phyloP scores from a whole-genome alignment of 1,284 basidiomycete species.

The Chalciporus sp. region DNA sequence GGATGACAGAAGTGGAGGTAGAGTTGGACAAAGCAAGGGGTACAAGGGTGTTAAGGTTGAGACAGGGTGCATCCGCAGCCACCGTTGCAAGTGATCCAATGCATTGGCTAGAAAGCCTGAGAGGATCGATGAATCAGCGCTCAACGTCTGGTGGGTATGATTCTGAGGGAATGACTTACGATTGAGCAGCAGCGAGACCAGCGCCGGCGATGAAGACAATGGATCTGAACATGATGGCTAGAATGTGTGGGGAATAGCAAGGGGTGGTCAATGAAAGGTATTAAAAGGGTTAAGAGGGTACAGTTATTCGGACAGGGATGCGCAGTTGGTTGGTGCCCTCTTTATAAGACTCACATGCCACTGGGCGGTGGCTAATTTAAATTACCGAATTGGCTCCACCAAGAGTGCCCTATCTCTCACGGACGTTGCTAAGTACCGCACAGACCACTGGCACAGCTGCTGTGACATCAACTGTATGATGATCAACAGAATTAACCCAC shows the following conservation, averaged over 20 bases:
- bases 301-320: constrained; percentile 6
- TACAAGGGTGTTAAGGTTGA: constrained; percentile 52
- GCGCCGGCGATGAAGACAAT: constrained; percentile 39
- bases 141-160: background rate
- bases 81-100: constrained; percentile 41
- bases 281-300: background rate
- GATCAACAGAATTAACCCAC: no score
- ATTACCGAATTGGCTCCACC: no score
- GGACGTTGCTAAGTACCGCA: no score
- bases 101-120: constrained; percentile 29
- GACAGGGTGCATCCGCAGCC: constrained; percentile 51
- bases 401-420: no score
- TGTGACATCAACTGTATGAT: no score
- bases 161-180: constrained; percentile 36
- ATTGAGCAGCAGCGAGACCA: constrained; percentile 46
- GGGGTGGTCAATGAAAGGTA: background rate
- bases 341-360: no score
- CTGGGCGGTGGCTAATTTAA: no score
- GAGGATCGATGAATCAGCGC: constrained; percentile 12
- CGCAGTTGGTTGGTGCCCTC: constrained; percentile 2
- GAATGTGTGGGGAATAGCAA: background rate
- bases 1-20: constrained; percentile 48
- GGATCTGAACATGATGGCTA: constrained; percentile 27
- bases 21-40: constrained; percentile 41
- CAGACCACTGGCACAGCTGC: no score